These are phyloP conservation scores for Volvox carteri DNA, from an alignment of 163 green algal species.

Conservation along the genomic window DNA sequence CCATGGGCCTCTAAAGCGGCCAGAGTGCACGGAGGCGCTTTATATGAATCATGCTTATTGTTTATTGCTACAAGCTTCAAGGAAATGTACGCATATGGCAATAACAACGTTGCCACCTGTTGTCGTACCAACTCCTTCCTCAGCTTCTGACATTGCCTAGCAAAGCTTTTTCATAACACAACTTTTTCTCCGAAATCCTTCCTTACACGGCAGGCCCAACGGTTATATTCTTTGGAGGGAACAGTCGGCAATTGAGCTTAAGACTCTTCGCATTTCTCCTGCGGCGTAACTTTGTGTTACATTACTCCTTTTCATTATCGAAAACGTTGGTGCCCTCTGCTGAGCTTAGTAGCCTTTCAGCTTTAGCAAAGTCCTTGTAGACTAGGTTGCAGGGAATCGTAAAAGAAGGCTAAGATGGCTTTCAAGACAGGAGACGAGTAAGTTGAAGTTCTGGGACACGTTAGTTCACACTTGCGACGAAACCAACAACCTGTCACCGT, in stretches of 20 bases:
- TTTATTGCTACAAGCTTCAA: too few relatives aligned
- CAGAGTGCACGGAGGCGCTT: too few relatives aligned
- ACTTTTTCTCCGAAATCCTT: not conserved
- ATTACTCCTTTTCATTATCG: not conserved
- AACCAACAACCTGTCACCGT: not conserved
- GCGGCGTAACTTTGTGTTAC: not conserved
- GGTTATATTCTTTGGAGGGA: not conserved
- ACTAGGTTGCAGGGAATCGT: not conserved
- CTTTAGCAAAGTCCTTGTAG: not conserved
- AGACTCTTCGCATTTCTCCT: not conserved
- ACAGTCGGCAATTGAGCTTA: not conserved
- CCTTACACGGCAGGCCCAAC: not conserved
- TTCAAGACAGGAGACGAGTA: conserved; percentile 55
- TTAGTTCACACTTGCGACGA: not conserved
- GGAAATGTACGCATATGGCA: too few relatives aligned
- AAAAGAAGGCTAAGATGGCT: conserved; percentile 19
- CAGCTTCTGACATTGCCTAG: not conserved
- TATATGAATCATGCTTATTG: too few relatives aligned
- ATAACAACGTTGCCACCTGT: not conserved
- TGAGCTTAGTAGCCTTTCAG: not conserved
- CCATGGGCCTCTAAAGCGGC: too few relatives aligned
- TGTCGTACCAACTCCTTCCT: not conserved
- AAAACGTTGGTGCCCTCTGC: not conserved
- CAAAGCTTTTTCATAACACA: not conserved
- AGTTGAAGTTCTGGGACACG: not conserved